Conservation (phyloP, 1,284 basidiomycete species). For the Microbotryum scabiosae region DNA sequence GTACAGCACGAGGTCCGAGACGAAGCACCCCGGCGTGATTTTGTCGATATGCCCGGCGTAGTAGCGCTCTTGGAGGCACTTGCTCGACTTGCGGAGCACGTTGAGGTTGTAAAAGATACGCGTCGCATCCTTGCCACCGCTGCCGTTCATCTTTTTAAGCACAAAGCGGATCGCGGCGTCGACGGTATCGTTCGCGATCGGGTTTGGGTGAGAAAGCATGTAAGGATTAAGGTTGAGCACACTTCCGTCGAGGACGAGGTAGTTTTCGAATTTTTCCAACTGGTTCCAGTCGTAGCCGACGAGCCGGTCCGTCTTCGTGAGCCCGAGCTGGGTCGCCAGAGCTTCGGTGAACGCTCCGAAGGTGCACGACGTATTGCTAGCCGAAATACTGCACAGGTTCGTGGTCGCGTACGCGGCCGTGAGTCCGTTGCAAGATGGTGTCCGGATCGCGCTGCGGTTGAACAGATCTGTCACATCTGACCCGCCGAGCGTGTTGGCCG, state of each 20-base stretch:
- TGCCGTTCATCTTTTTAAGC: slow-evolving; percentile 45
- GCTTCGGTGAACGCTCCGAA: slow-evolving; percentile 40
- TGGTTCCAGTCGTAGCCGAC: slow-evolving; percentile 86
- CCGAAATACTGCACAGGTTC: slow-evolving; percentile 52
- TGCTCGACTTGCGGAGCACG: slow-evolving; percentile 58
- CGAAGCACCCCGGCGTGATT: slow-evolving; percentile 89
- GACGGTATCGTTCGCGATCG: slow-evolving; percentile 65
- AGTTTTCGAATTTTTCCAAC: slow-evolving; percentile 58
- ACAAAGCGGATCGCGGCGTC: slow-evolving; percentile 75
- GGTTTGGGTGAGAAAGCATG: slow-evolving; percentile 58
- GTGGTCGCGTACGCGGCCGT: slow-evolving; percentile 62
- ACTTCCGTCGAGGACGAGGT: slow-evolving; percentile 81
- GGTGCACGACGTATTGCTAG: slow-evolving; percentile 47
- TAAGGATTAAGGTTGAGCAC: slow-evolving; percentile 93
- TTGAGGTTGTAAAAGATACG: slow-evolving; percentile 65
- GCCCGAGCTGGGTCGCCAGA: slow-evolving; percentile 46
- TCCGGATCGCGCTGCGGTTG: slow-evolving; percentile 46
- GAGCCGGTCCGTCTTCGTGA: slow-evolving; percentile 56
- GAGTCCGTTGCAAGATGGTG: slow-evolving; percentile 55
- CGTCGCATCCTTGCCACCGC: slow-evolving; percentile 75
- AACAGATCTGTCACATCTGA: slow-evolving; percentile 85
- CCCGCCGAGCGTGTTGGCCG: slow-evolving; percentile 53
- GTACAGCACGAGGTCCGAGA: slow-evolving; percentile 83
- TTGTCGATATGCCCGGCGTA: slow-evolving; percentile 93
- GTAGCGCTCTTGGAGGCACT: slow-evolving; percentile 76